phyloP scores from a whole-genome alignment of 2,329 filamentous ascomycete species.

The Diplocarpon rosae region DNA sequence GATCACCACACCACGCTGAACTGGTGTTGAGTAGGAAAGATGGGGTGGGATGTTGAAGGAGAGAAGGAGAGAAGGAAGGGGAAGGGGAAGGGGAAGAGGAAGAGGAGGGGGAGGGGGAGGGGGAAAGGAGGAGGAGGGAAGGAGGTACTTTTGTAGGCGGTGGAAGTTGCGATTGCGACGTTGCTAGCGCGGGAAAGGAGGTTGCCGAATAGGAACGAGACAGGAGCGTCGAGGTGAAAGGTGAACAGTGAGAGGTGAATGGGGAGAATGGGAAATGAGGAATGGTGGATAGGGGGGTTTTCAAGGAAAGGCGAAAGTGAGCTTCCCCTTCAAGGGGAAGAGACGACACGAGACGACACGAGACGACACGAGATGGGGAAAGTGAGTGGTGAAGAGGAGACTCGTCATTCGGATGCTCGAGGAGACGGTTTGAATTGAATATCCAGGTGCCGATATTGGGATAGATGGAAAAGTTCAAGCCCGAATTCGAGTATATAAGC shows the following conservation, averaged over 20 bases:
- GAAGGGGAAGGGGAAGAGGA: conserved; percentile 1
- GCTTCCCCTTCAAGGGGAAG: no score
- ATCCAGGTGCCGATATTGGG: no score
- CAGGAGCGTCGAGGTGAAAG: neutral
- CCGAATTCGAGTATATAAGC: no score
- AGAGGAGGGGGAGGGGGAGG: conserved; percentile 4
- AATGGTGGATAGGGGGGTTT: no score
- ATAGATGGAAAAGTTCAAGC: no score
- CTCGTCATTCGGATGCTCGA: no score
- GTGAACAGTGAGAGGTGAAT: neutral
- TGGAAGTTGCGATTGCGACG: neutral
- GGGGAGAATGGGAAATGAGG: neutral
- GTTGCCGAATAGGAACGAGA: neutral
- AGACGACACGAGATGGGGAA: no score
- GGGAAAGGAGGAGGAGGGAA: conserved; percentile 6
- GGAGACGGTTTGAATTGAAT: no score
- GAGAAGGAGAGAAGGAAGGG: conserved; percentile 8
- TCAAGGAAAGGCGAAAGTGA: neutral
- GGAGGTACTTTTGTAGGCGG: neutral
- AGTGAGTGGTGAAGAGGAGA: no score
- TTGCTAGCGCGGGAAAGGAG: neutral
- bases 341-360: no score
- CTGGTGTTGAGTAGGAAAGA: neutral
- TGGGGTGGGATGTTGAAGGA: neutral
- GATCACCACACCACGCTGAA: conserved; percentile 3